These are phyloP conservation scores for Trametes elegans DNA, from an alignment of 768 basidiomycete genomes.

Conservation along the genomic window DNA sequence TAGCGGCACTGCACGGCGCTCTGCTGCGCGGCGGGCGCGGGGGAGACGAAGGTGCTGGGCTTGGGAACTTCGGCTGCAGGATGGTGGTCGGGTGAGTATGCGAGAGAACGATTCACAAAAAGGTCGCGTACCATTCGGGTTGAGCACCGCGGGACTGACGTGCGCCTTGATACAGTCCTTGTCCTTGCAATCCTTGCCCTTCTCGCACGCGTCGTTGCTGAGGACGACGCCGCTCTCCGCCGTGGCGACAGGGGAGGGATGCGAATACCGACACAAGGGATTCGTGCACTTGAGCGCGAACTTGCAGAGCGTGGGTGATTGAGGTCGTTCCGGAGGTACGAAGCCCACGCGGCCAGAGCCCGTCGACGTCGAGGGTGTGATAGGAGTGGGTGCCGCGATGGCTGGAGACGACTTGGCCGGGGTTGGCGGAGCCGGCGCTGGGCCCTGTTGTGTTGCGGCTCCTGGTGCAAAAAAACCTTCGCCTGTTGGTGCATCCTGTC, in stretches of 20 bases:
- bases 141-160: slow-evolving; percentile 80
- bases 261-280: slow-evolving; percentile 84
- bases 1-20: slow-evolving; percentile 56
- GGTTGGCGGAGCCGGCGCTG: slow-evolving; percentile 20
- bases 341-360: slow-evolving; percentile 42
- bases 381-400: slow-evolving; percentile 23
- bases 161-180: slow-evolving; percentile 92
- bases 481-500: slow-evolving; percentile 11
- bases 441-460: not conserved
- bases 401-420: slow-evolving; percentile 20
- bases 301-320: slow-evolving; percentile 91
- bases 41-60: slow-evolving; percentile 39
- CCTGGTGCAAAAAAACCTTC: slow-evolving; percentile 11
- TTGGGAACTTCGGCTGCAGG: slow-evolving; percentile 30
- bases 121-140: slow-evolving; percentile 52
- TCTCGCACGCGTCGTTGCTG: slow-evolving; percentile 90
- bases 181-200: slow-evolving; percentile 86
- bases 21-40: slow-evolving; percentile 24
- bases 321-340: slow-evolving; percentile 71
- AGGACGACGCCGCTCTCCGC: slow-evolving; percentile 92
- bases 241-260: slow-evolving; percentile 97
- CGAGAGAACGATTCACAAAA: not conserved
- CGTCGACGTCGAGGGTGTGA: slow-evolving; percentile 12
- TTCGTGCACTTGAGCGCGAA: slow-evolving; percentile 91
- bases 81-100: not conserved